Evolutionary conservation across 805 yeast genomes (phyloP), one percentile per base, ranked within the genome.

Genomic region (Candida tammaniensis): DNA sequence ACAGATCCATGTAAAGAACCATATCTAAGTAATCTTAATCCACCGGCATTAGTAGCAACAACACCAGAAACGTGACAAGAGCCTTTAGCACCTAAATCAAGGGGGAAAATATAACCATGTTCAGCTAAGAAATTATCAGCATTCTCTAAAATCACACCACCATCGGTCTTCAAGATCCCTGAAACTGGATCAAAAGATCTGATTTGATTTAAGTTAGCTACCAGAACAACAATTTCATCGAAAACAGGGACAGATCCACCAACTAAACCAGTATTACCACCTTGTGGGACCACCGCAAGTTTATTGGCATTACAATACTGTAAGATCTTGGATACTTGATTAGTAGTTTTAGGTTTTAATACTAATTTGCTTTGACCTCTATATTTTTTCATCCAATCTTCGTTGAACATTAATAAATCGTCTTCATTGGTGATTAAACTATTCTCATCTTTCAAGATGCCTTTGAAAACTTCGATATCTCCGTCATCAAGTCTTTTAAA

Each of bases 31-130:
- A 89, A 68, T 53, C 98, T 70, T 49, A 89, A 72, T 1, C 98
- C 98, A 53, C 98, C 98, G 4, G 98, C 98, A 56, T 91, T 91
- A 13, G 96, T 87, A 13, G 96, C 95, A 27, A 87, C 91, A 35
- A 81, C 85, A 45, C 97, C 98, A 47, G 97, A 97, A 42, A 91
- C 81, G 48, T 86, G 95, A 56, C 97, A 91, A 2, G 96, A 86
- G 10, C 98, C 98, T 64, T 89, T 89, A 24, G 98, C 97, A 38
- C 98, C 98, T 42, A 89, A 66, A 56, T 89, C 98, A 33, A 89
- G 68, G 17, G 98, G 98, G 72, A 88, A 89, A 36, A 89, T 85
- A 61, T 83, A 83, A 3, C 93, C 95, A n/a, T 77, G 64, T 38
- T 86, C 93, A 12, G 82, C 80, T 36, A 89, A 62, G 51, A 54